Conservation (phyloP, 176 grass and related monocot genomes). For the Lolium rigidum region DNA sequence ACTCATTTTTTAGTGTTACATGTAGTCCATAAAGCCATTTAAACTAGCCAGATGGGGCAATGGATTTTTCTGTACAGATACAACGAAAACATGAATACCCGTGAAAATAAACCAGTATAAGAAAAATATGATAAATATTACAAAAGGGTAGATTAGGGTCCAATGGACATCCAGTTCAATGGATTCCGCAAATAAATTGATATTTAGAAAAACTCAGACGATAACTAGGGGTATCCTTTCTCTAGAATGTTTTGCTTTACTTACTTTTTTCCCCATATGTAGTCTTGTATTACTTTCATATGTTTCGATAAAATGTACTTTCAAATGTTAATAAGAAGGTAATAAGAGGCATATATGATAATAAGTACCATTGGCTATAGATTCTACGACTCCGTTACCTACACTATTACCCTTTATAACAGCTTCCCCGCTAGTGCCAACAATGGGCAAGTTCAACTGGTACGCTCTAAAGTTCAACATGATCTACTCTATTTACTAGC, state of each 20-base stretch:
- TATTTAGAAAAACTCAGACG: neutral
- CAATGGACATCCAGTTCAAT: neutral
- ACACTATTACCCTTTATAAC: too few species aligned
- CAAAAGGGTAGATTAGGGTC: too few species aligned
- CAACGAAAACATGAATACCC: neutral
- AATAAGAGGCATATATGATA: neutral
- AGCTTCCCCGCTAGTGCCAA: neutral
- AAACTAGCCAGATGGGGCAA: neutral
- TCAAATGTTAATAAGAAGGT: neutral
- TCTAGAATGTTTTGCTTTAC: too few species aligned
- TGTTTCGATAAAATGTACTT: neutral
- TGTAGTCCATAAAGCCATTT: neutral
- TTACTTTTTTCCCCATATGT: too few species aligned
- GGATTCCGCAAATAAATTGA: neutral
- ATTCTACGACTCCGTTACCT: neutral
- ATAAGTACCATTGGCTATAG: neutral
- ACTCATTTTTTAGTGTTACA: neutral
- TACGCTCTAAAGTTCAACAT: neutral
- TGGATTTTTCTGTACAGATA: neutral
- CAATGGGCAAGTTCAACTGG: neutral
- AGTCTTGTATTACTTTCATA: too few species aligned
- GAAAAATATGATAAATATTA: too few species aligned
- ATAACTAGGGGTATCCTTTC: neutral
- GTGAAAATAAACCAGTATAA: neutral
- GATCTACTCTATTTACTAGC: neutral